These are phyloP conservation scores for Cymodocea nodosa DNA, from an alignment of 116 monocot species.

Conservation along the genomic window DNA sequence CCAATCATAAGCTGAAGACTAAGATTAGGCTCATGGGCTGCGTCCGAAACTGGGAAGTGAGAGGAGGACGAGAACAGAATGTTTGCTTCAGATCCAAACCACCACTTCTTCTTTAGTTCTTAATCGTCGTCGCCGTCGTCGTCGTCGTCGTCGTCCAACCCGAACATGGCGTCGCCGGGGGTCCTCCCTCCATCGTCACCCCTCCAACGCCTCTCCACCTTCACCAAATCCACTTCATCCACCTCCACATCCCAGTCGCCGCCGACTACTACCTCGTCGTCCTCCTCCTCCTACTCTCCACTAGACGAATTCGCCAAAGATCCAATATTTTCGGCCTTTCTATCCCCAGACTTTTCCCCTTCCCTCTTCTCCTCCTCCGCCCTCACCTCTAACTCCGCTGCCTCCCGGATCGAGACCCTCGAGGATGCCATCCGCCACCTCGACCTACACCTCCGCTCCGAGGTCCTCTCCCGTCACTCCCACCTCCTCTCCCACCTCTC, in stretches of 20 bases:
- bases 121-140: too few species aligned
- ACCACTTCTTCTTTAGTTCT: too few species aligned
- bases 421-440: slow-evolving; percentile 61
- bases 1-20: too few species aligned
- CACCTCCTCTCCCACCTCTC: slow-evolving; percentile 55
- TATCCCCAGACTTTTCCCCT: slow-evolving; percentile 75
- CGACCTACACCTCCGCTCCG: slow-evolving; percentile 54
- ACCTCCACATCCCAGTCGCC: slow-evolving; percentile 24
- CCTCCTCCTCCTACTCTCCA: slow-evolving; percentile 16
- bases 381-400: slow-evolving; percentile 70
- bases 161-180: slow-evolving; percentile 42
- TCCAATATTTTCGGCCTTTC: slow-evolving; percentile 91
- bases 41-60: too few species aligned
- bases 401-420: slow-evolving; percentile 72
- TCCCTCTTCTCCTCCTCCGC: slow-evolving; percentile 79
- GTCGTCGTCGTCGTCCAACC: too few species aligned
- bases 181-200: slow-evolving; percentile 26
- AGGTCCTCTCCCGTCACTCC: slow-evolving; percentile 64
- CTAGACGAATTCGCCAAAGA: slow-evolving; percentile 60
- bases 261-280: slow-evolving; percentile 5
- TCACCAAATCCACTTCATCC: slow-evolving; percentile 24
- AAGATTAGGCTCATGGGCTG: too few species aligned
- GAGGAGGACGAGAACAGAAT: too few species aligned
- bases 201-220: slow-evolving; percentile 36
- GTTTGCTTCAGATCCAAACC: too few species aligned